Conservation (phyloP, 2,329 filamentous ascomycete species). For the Zalaria sp. region DNA sequence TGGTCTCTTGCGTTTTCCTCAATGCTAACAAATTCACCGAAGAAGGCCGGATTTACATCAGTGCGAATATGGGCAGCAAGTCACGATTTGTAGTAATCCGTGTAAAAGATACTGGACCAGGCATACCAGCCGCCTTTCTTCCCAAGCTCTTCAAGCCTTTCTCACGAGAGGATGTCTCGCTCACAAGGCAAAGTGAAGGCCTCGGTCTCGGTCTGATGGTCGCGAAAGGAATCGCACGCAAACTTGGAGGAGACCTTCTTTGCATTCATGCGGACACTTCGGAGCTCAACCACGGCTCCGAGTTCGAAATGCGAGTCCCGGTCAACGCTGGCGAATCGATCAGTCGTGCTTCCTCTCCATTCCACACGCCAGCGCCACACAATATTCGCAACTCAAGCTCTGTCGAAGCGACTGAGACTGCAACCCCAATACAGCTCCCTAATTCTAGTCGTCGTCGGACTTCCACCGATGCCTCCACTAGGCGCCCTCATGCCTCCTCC, state of each 20-base stretch:
- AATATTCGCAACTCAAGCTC: conserved; percentile 3
- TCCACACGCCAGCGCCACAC: conserved; percentile 22
- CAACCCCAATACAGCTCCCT: no score
- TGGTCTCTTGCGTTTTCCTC: conserved; percentile 48
- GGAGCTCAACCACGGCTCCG: conserved; percentile 46
- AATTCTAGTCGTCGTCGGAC: not conserved
- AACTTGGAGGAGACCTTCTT: conserved; percentile 53
- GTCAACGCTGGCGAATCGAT: conserved; percentile 37
- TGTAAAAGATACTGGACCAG: conserved; percentile 52
- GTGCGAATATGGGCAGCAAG: conserved; percentile 36
- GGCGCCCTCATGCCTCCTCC: not conserved
- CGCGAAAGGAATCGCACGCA: conserved; percentile 56
- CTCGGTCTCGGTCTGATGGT: conserved; percentile 56
- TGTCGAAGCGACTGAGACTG: not conserved
- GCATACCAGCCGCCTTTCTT: conserved; percentile 52
- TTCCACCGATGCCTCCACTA: conserved; percentile 1
- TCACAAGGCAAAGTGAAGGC: conserved; percentile 53
- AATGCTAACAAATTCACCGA: conserved; percentile 63
- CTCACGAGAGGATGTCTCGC: conserved; percentile 53
- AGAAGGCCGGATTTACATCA: conserved; percentile 42
- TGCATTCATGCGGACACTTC: conserved; percentile 49
- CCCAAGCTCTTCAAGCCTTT: conserved; percentile 57
- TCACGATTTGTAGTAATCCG: conserved; percentile 43
- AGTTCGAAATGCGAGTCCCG: conserved; percentile 56
- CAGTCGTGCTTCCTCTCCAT: conserved; percentile 37